Evolutionary conservation across 169 alveolate genomes (phyloP).

Genomic region (Babesia gibsoni): DNA sequence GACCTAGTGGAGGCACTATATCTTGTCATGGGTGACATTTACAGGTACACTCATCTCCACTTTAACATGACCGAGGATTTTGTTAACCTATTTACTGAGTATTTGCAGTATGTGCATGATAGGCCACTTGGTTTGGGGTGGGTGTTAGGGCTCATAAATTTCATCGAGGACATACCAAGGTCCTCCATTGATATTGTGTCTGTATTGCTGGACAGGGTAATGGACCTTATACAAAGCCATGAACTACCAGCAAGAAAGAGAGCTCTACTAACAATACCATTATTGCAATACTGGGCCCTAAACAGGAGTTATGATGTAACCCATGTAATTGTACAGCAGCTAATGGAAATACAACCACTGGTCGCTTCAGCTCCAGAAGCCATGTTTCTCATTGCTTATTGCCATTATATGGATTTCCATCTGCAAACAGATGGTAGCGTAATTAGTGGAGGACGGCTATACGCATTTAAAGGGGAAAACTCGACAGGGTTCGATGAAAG

Average conservation of each 20-base stretch:
- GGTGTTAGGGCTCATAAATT: conserved; percentile 3
- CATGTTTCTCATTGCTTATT: conserved; percentile 2
- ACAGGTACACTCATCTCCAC: background rate
- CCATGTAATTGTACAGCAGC: background rate
- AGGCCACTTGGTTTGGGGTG: conserved; percentile 5
- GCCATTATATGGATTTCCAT: conserved; percentile 16
- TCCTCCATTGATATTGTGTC: background rate
- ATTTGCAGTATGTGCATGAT: background rate
- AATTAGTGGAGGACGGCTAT: too few relatives aligned
- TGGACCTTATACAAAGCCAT: background rate
- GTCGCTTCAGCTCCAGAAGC: background rate
- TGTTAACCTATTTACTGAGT: background rate
- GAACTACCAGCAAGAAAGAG: background rate
- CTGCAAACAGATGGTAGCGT: background rate
- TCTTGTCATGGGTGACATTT: conserved; percentile 4
- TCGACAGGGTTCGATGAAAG: too few relatives aligned
- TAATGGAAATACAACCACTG: background rate
- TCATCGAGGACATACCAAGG: conserved; percentile 9
- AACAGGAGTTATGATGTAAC: background rate
- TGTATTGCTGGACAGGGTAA: background rate
- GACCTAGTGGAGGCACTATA: conserved; percentile 15
- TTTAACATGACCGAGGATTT: background rate
- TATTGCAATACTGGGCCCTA: conserved; percentile 13
- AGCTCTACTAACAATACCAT: background rate
- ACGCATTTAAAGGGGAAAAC: too few relatives aligned